Percentiles rank a stretch among this genome's conserved stretches.
These are phyloP conservation scores for Daedaleopsis sinensis DNA, from an alignment of 768 basidiomycete species.

Conservation along the genomic window DNA sequence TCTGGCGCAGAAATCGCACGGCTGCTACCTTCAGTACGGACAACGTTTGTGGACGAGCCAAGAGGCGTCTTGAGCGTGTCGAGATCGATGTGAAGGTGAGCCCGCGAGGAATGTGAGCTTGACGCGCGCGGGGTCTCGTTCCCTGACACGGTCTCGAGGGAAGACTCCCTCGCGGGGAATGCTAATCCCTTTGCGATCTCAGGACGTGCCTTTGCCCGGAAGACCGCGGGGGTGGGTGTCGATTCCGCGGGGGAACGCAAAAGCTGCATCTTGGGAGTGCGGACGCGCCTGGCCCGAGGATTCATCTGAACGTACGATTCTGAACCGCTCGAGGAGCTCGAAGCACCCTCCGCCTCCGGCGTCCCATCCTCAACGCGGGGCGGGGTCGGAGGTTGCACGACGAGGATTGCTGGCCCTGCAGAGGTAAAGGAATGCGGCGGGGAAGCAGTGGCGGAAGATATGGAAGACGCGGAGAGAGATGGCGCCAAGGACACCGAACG, in stretches of 20 bases:
- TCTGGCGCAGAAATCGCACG: slow-evolving; percentile 22
- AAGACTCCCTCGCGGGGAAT: slow-evolving; percentile 10
- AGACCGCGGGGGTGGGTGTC: slow-evolving; percentile 45
- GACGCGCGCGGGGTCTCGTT: slow-evolving; percentile 23
- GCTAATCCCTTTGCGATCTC: slow-evolving; percentile 7
- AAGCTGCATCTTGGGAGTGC: slow-evolving; percentile 30
- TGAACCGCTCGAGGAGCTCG: slow-evolving; percentile 21
- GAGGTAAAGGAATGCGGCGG: slow-evolving; percentile 42
- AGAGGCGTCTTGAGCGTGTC: slow-evolving; percentile 3
- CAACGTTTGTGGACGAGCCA: background rate
- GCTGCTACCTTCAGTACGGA: background rate
- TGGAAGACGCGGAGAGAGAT: slow-evolving; percentile 1
- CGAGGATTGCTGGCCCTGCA: slow-evolving; percentile 23
- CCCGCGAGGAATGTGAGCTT: background rate
- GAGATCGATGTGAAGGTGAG: slow-evolving; percentile 9
- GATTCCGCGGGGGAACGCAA: slow-evolving; percentile 43
- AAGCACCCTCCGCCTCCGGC: slow-evolving; percentile 2
- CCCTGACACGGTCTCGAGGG: slow-evolving; percentile 7
- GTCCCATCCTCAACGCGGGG: slow-evolving; percentile 7
- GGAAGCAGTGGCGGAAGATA: slow-evolving; percentile 49
- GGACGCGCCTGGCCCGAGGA: slow-evolving; percentile 29
- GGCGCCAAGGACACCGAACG: slow-evolving; percentile 19
- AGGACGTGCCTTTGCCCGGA: slow-evolving; percentile 21
- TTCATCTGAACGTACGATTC: slow-evolving; percentile 25
- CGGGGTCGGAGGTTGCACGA: slow-evolving; percentile 32